phyloP scores from a whole-genome alignment of 441 rosid genomes.

The Erysimum pusillum region DNA sequence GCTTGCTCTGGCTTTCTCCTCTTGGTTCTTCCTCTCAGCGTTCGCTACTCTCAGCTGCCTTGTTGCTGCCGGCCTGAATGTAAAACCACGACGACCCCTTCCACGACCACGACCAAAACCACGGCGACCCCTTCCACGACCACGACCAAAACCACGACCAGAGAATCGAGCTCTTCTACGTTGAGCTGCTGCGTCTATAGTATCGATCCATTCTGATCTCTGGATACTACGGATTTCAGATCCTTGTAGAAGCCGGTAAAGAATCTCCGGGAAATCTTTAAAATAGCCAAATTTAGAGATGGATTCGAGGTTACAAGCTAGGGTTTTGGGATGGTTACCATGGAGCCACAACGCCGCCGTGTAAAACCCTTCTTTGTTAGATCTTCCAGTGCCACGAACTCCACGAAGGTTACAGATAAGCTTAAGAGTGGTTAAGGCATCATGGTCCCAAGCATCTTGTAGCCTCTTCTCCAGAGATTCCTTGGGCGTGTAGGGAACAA shows the following conservation, averaged over 20 bases:
- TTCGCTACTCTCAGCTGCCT: constrained; percentile 21
- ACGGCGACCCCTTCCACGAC: no score
- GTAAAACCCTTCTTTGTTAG: no score
- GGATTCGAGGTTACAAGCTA: constrained; percentile 52
- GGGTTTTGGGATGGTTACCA: constrained; percentile 56
- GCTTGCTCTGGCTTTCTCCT: constrained; percentile 47
- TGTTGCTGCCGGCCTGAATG: constrained; percentile 16
- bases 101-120: not conserved
- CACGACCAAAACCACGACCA: no score
- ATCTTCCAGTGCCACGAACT: no score
- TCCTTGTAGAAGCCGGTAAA: constrained; percentile 53
- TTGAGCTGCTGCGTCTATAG: not conserved
- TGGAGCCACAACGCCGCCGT: no score
- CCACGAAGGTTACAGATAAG: no score
- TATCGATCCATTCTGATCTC: constrained; percentile 45
- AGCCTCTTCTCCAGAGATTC: constrained; percentile 37
- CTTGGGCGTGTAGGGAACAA: constrained; percentile 49
- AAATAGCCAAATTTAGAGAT: constrained; percentile 54
- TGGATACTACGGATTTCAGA: constrained; percentile 45
- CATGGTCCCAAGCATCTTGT: constrained; percentile 48
- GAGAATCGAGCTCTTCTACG: constrained; percentile 7
- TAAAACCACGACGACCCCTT: not conserved
- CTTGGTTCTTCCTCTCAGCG: constrained; percentile 33
- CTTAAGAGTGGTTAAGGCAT: constrained; percentile 56
- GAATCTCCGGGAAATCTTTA: constrained; percentile 59